Evolutionary conservation across 106 monocot genomes (phyloP).

Genomic region (Dioscorea zingiberensis): DNA sequence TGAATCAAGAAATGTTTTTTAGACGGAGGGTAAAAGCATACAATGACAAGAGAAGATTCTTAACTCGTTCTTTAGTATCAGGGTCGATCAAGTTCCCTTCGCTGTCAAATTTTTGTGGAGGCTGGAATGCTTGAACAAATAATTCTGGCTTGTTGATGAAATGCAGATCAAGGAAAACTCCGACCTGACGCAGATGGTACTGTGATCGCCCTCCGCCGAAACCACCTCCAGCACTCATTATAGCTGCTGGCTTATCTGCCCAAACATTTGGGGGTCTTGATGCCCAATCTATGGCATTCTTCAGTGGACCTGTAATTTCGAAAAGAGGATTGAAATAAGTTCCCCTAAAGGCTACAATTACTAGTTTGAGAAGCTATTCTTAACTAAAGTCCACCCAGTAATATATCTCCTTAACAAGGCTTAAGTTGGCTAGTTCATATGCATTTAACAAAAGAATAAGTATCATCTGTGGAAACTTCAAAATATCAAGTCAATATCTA

Average conservation of each 20-base stretch:
- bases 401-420: no score
- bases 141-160: constrained; percentile 63
- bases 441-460: no score
- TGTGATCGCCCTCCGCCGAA: constrained; percentile 34
- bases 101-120: constrained; percentile 38
- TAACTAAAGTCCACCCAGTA: no score
- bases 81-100: constrained; percentile 42
- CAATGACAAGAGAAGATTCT: constrained; percentile 28
- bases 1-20: no score
- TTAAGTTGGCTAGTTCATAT: no score
- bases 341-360: no score
- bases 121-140: constrained; percentile 20
- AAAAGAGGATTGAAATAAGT: background rate
- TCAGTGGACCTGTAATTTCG: constrained; percentile 30
- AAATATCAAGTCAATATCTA: no score
- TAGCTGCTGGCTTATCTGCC: constrained; percentile 49
- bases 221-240: constrained; percentile 43
- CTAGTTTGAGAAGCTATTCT: no score
- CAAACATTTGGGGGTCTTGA: constrained; percentile 43
- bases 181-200: constrained; percentile 46
- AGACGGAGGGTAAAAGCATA: constrained; percentile 30
- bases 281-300: constrained; percentile 63
- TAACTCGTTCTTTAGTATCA: constrained; percentile 27
- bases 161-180: constrained; percentile 45
- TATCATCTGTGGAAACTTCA: no score